Percentiles rank a stretch among this genome's conserved stretches.
phyloP scores from a whole-genome alignment of 164 flowering plant genomes.

The Platanus orientalis region DNA sequence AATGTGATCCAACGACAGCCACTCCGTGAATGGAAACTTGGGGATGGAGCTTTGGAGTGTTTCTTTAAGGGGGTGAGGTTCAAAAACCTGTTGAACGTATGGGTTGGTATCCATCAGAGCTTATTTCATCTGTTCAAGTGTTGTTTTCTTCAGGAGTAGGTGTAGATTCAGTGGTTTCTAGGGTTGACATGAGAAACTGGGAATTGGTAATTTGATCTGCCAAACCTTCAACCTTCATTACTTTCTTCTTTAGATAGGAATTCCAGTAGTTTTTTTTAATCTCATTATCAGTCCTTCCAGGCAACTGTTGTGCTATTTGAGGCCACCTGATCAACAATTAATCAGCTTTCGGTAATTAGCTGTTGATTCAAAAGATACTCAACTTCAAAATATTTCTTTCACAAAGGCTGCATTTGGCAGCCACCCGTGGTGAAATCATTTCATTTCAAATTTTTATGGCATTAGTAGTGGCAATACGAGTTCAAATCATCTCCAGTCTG shows the following conservation, averaged over 20 bases:
- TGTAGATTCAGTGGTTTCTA: conserved; percentile 15
- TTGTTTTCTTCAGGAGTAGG: conserved; percentile 6
- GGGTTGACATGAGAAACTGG: conserved; percentile 14
- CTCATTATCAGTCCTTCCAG: conserved; percentile 94
- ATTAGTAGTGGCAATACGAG: too few relatives aligned
- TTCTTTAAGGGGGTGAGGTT: conserved; percentile 3
- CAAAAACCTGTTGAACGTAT: conserved; percentile 4
- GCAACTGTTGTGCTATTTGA: conserved; percentile 72
- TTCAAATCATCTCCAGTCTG: too few relatives aligned
- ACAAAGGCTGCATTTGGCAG: too few relatives aligned
- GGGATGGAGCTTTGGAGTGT: conserved; percentile 31
- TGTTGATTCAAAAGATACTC: too few relatives aligned
- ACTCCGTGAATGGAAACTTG: conserved; percentile 64
- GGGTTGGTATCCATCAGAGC: conserved; percentile 15
- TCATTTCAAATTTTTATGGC: too few relatives aligned
- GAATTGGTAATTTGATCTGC: conserved; percentile 1
- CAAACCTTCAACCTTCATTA: conserved; percentile 24
- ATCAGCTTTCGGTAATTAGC: neutral
- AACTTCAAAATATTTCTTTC: too few relatives aligned
- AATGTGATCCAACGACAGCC: conserved; percentile 42
- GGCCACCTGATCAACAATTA: conserved; percentile 63
- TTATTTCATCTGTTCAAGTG: conserved; percentile 17
- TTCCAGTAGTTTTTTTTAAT: conserved; percentile 93
- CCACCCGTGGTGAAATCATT: too few relatives aligned
- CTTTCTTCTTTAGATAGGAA: conserved; percentile 70